Percentiles rank a stretch among this genome's conserved stretches.
Evolutionary conservation across 768 basidiomycete genomes (phyloP).

Genomic region (Russula foetens): DNA sequence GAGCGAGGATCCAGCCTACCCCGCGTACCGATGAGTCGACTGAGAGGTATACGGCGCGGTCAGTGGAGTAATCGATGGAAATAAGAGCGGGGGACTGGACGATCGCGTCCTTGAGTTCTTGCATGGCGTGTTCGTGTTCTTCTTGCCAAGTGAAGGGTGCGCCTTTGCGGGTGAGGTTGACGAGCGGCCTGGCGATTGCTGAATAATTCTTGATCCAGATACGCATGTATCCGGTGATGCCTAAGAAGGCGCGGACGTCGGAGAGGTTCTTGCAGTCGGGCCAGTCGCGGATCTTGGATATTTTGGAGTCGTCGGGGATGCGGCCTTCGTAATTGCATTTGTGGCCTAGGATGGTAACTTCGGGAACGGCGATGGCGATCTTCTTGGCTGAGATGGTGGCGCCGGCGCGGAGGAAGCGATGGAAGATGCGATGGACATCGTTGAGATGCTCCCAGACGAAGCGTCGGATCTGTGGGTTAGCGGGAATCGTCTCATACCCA

Average conservation of each 20-base stretch:
- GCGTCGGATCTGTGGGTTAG: neutral
- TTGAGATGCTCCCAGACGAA: neutral
- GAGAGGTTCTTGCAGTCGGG: neutral
- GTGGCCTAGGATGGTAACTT: neutral
- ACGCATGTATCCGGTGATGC: conserved; percentile 18
- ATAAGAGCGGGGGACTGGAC: conserved; percentile 16
- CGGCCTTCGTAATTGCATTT: no score
- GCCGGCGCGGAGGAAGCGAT: neutral
- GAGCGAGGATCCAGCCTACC: conserved; percentile 20
- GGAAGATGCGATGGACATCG: neutral
- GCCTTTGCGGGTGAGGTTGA: conserved; percentile 23
- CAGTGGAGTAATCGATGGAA: conserved; percentile 21
- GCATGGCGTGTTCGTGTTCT: no score
- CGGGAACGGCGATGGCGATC: neutral
- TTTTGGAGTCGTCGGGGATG: neutral
- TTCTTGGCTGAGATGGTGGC: neutral
- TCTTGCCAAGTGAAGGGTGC: neutral
- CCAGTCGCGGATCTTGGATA: neutral
- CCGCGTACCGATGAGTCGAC: neutral
- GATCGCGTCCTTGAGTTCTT: neutral
- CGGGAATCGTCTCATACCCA: neutral
- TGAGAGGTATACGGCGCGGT: neutral
- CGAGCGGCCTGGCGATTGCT: neutral
- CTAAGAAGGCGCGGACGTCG: neutral
- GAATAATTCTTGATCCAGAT: conserved; percentile 23